These are phyloP conservation scores for Aspergillus sp. DNA, from an alignment of 2,329 filamentous ascomycete species.

Conservation along the genomic window DNA sequence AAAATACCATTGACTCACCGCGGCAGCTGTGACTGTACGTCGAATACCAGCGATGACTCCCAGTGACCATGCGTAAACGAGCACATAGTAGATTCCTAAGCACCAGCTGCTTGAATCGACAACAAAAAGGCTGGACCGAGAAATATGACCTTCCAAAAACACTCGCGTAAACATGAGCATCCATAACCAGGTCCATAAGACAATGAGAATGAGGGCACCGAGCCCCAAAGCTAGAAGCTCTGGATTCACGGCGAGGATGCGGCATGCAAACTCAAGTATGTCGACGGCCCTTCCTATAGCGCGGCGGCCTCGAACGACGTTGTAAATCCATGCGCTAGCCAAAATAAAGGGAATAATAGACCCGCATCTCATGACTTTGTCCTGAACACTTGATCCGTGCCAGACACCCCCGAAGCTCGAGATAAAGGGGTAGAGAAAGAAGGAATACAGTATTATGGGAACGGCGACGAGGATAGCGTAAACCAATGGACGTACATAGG, in stretches of 20 bases:
- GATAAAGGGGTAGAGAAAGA: slow-evolving; percentile 87
- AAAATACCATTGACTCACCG: slow-evolving; percentile 98
- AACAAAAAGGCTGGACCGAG: slow-evolving; percentile 65
- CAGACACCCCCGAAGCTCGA: slow-evolving; percentile 80
- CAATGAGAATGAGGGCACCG: slow-evolving; percentile 70
- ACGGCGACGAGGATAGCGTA: slow-evolving; percentile 79
- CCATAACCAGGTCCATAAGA: slow-evolving; percentile 94
- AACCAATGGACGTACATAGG: slow-evolving; percentile 83
- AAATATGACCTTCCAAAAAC: slow-evolving; percentile 88
- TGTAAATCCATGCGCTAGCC: slow-evolving; percentile 78
- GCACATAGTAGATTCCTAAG: slow-evolving; percentile 86
- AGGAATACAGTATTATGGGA: slow-evolving; percentile 81
- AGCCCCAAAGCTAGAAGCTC: slow-evolving; percentile 83
- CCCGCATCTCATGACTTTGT: slow-evolving; percentile 83
- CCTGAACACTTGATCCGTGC: slow-evolving; percentile 78
- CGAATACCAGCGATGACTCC: slow-evolving; percentile 86
- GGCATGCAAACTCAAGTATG: slow-evolving; percentile 89
- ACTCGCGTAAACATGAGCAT: slow-evolving; percentile 94
- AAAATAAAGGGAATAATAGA: slow-evolving; percentile 74
- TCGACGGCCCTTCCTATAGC: slow-evolving; percentile 80
- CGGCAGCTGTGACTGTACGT: slow-evolving; percentile 86
- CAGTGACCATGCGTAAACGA: slow-evolving; percentile 95
- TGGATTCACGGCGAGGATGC: slow-evolving; percentile 81
- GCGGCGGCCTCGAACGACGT: slow-evolving; percentile 76
- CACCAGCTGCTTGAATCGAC: slow-evolving; percentile 91